phyloP scores from a whole-genome alignment of 495 filamentous ascomycete genomes.

The Daldinia decipiens region DNA sequence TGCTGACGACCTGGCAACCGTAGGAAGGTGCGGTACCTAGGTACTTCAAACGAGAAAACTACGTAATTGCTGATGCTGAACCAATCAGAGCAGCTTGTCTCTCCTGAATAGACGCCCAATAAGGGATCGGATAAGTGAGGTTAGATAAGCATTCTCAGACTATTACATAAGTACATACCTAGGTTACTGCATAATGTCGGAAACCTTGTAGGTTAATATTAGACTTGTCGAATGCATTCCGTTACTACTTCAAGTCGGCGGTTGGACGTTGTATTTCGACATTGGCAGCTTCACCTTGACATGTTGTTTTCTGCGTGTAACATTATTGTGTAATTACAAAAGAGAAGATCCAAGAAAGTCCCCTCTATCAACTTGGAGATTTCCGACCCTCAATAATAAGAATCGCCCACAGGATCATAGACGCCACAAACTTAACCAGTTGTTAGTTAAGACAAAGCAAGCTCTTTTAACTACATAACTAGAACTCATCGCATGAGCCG shows the following conservation, averaged over 20 bases:
- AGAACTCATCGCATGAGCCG: slow-evolving; percentile 23
- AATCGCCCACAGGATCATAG: slow-evolving; percentile 32
- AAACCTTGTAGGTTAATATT: neutral
- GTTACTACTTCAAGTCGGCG: neutral
- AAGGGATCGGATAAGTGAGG: slow-evolving; percentile 1
- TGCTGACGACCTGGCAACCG: slow-evolving; percentile 37
- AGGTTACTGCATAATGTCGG: slow-evolving; percentile 1
- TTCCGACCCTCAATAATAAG: slow-evolving; percentile 27
- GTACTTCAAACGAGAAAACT: slow-evolving; percentile 7
- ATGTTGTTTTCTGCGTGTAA: neutral
- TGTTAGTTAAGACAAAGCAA: slow-evolving; percentile 12
- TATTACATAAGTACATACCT: no score
- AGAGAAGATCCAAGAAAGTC: neutral
- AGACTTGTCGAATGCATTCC: neutral
- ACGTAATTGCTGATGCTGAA: slow-evolving; percentile 22
- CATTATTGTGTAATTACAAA: neutral
- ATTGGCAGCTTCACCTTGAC: slow-evolving; percentile 2
- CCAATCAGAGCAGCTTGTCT: slow-evolving; percentile 17
- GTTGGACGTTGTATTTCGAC: neutral
- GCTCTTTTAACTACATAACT: neutral
- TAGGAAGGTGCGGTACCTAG: slow-evolving; percentile 6
- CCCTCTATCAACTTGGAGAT: slow-evolving; percentile 16
- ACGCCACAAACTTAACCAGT: slow-evolving; percentile 14
- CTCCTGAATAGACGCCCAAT: slow-evolving; percentile 1
- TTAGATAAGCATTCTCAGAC: slow-evolving; percentile 9